A percentile compares a stretch with the other conserved stretches of the same genome.
These are phyloP conservation scores for Zygotorulaspora florentina DNA, from an alignment of 805 yeast genomes.

Conservation along the genomic window DNA sequence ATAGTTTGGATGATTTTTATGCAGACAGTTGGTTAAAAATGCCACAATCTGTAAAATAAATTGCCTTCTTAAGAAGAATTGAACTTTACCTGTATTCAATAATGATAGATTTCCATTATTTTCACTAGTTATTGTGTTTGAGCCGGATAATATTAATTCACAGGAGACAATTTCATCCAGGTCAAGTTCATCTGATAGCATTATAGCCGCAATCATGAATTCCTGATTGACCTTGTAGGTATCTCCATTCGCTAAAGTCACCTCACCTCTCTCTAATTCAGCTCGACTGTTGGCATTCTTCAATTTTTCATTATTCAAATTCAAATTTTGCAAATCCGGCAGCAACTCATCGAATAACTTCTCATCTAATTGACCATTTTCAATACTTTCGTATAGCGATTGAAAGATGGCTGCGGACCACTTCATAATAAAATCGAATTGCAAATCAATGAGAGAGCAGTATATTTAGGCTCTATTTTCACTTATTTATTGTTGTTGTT, in stretches of 20 bases:
- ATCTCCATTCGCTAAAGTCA: slow-evolving; percentile 47
- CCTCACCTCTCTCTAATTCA: slow-evolving; percentile 42
- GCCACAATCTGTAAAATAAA: slow-evolving; percentile 66
- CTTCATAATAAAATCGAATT: slow-evolving; percentile 14
- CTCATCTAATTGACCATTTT: slow-evolving; percentile 25
- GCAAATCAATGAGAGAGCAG: not conserved
- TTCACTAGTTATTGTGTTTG: slow-evolving; percentile 11
- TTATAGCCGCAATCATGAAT: slow-evolving; percentile 57
- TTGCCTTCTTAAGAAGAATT: slow-evolving; percentile 64
- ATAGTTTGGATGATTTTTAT: slow-evolving; percentile 15
- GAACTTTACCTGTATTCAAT: slow-evolving; percentile 60
- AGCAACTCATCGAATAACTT: slow-evolving; percentile 35
- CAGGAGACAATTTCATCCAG: slow-evolving; percentile 77
- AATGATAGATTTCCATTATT: slow-evolving; percentile 30
- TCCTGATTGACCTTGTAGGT: slow-evolving; percentile 56
- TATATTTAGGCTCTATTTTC: not conserved
- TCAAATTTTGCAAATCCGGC: slow-evolving; percentile 43
- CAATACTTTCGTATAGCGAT: slow-evolving; percentile 46
- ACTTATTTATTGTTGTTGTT: not conserved
- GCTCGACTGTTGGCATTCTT: slow-evolving; percentile 47
- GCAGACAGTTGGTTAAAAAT: slow-evolving; percentile 34
- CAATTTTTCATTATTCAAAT: slow-evolving; percentile 37
- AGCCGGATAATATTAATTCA: slow-evolving; percentile 50
- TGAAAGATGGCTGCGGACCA: slow-evolving; percentile 36
- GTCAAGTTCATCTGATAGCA: slow-evolving; percentile 59